These are phyloP conservation scores for Cordyceps cicadae DNA, from an alignment of 2,329 filamentous ascomycete genomes.

Conservation along the genomic window DNA sequence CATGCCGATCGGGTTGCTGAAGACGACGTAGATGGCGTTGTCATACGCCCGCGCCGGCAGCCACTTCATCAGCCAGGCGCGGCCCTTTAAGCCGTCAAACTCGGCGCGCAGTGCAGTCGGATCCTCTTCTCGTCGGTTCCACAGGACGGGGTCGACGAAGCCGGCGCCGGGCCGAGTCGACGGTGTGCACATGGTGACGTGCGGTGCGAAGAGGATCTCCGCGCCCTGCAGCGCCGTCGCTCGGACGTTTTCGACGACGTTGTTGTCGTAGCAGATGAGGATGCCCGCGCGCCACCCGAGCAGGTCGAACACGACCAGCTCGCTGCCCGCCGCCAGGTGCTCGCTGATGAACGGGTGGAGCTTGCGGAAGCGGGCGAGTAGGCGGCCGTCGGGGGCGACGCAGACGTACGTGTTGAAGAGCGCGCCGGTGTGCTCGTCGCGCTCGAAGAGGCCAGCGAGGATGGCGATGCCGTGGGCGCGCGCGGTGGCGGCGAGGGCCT, in stretches of 20 bases:
- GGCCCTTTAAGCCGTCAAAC: constrained; percentile 16
- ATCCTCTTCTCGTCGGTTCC: constrained; percentile 9
- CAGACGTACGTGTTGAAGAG: constrained; percentile 17
- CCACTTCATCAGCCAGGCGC: constrained; percentile 17
- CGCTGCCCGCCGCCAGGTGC: constrained; percentile 12
- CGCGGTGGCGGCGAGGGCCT: constrained; percentile 4
- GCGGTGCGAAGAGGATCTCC: constrained; percentile 15
- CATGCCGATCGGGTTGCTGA: constrained; percentile 16
- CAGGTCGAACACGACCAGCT: constrained; percentile 15
- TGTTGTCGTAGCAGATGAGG: constrained; percentile 18
- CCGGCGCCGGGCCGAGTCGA: constrained; percentile 15
- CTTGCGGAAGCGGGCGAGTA: constrained; percentile 16
- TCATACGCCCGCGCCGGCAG: constrained; percentile 15
- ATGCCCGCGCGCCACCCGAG: constrained; percentile 15
- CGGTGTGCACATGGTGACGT: constrained; percentile 17
- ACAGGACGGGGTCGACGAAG: constrained; percentile 14
- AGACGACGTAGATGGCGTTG: constrained; percentile 15
- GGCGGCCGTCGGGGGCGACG: constrained; percentile 5
- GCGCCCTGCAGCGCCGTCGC: constrained; percentile 13
- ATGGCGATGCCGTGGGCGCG: background rate
- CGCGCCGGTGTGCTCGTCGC: background rate
- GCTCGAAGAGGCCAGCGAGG: constrained; percentile 13
- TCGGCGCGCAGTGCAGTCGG: constrained; percentile 14
- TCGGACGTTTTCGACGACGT: constrained; percentile 16
- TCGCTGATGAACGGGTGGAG: constrained; percentile 15